These are phyloP conservation scores for Ascochyta koolunga DNA, from an alignment of 2,329 filamentous ascomycete genomes.

Conservation along the genomic window DNA sequence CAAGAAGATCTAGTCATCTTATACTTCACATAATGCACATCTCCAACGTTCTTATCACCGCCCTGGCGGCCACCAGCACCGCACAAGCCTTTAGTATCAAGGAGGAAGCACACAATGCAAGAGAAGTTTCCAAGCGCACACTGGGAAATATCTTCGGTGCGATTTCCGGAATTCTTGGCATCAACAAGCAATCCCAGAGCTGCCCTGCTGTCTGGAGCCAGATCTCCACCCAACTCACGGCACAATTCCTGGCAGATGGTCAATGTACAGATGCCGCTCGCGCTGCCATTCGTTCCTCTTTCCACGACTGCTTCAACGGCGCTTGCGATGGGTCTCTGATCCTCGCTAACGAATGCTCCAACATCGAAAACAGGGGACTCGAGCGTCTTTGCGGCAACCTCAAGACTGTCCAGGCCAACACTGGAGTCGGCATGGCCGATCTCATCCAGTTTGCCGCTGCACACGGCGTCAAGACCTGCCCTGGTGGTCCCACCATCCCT, in stretches of 20 bases:
- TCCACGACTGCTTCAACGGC: conserved; percentile 48
- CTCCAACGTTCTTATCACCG: conserved; percentile 32
- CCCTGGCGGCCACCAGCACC: conserved; percentile 35
- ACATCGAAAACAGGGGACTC: conserved; percentile 53
- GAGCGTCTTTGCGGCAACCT: conserved; percentile 50
- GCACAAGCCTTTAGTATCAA: conserved; percentile 31
- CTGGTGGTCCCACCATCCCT: conserved; percentile 41
- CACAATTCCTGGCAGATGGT: conserved; percentile 41
- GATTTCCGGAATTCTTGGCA: conserved; percentile 11
- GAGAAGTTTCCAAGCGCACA: conserved; percentile 24
- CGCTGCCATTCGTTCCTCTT: conserved; percentile 42
- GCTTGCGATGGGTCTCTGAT: conserved; percentile 47
- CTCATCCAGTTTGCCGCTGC: conserved; percentile 48
- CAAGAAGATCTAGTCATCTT: conserved; percentile 4
- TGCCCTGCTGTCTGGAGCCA: conserved; percentile 44
- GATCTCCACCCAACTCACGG: conserved; percentile 41
- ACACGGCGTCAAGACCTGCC: conserved; percentile 46
- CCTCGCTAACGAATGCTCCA: conserved; percentile 44
- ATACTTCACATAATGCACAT: conserved; percentile 42
- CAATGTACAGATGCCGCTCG: conserved; percentile 46
- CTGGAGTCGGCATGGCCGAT: conserved; percentile 44
- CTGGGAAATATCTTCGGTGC: conserved; percentile 17
- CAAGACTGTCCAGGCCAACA: conserved; percentile 48
- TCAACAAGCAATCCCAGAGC: conserved; percentile 7
- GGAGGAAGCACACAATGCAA: conserved; percentile 22